Evolutionary conservation across 2,329 filamentous ascomycete genomes (phyloP), one percentile per base, ranked within the genome.

Genomic region (Alternaria dauci): DNA sequence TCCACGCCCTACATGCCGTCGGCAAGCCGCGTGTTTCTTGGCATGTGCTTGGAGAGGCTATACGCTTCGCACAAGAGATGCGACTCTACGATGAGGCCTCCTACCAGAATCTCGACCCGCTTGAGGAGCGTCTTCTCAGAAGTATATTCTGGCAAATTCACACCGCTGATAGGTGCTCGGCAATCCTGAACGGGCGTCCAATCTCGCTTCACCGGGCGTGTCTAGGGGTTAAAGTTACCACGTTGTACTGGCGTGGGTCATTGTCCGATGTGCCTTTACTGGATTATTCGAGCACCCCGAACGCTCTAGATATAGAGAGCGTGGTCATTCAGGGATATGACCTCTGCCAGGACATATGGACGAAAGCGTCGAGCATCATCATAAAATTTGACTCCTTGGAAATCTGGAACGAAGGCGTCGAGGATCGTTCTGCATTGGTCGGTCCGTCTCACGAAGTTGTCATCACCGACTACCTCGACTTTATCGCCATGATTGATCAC

Each of bases 11-110:
- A 5, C 18, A 34, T 48, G 30, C 46, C 16, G 8, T 25, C 11
- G 46, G 46, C 8, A 36, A 36, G 5, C 36, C 30, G 14, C 2
- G 46, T 4, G 14, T 36, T 4, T 7, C 8, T 12, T 48, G 30
- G 46, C 46, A 36, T 23, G 5, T 36, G 25, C 46, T 48, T 34
- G 46, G 46, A 23, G 46, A 48, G 8, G 46, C 30, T 11, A n/a
- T 48, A 48, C 46, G 20, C 14, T 23, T 48, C 18, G 30, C 20
- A 25, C 46, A 48, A 48, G 46, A 48, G 4, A 48, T 48, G 46
- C 46, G 46, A 9, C 30, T 48, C 14, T 48, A 48, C 46, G 46
- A 48, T n/a, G 46, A 48, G 16, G 25, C 46, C 23, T 36, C 46
- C 12, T 48, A n/a, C 8, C 8, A 23, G 30, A 48, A 48, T 48